These are phyloP conservation scores for Hondaea fermentalgiana DNA, from an alignment of 108 stramenopile genomes.

Conservation along the genomic window DNA sequence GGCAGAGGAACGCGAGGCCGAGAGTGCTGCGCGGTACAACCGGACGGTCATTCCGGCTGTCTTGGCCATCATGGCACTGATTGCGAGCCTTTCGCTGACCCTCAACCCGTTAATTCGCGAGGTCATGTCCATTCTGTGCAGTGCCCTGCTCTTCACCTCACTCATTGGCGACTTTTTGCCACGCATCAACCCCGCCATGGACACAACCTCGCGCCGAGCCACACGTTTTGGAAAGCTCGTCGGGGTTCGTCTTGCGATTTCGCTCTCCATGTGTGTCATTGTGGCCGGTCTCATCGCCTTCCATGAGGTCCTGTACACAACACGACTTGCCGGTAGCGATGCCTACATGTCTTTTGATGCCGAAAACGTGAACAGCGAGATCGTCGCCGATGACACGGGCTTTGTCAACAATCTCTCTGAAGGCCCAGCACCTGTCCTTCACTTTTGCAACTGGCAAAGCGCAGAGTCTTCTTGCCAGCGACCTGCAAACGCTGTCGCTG, in stretches of 20 bases:
- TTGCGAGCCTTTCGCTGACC: not conserved
- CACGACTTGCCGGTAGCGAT: not conserved
- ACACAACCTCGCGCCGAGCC: not conserved
- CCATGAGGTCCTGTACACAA: constrained; percentile 7
- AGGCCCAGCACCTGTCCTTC: not conserved
- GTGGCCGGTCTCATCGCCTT: not conserved
- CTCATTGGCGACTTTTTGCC: not conserved
- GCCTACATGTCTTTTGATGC: not conserved
- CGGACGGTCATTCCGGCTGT: not conserved
- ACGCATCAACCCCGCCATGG: not conserved
- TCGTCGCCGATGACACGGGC: not conserved
- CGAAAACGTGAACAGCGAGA: not conserved
- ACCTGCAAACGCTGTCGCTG: not conserved
- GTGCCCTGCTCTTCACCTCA: not conserved
- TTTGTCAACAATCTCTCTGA: not conserved
- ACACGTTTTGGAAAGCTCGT: not conserved
- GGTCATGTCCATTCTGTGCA: not conserved
- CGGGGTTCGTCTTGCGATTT: not conserved
- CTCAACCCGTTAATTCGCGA: not conserved
- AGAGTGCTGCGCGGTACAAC: not conserved
- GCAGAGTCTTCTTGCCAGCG: not conserved
- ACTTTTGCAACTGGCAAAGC: constrained; percentile 1
- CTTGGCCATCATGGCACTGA: not conserved
- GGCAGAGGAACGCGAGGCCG: not conserved
- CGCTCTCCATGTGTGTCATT: not conserved